phyloP scores from a whole-genome alignment of 306 rosid genomes.

The Dryas drummondii region DNA sequence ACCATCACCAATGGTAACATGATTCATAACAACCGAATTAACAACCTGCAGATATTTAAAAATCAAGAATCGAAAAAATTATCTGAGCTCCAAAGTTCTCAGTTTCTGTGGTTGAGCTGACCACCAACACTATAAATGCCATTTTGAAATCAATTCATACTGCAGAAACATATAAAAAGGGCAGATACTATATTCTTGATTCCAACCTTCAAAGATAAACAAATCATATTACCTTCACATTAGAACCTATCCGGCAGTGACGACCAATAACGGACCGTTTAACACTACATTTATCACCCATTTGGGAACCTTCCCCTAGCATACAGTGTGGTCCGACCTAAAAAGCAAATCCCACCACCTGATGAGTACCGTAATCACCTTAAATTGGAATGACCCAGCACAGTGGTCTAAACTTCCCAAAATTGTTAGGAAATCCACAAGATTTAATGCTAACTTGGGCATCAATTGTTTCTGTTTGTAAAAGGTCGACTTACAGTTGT shows the following conservation, averaged over 20 bases:
- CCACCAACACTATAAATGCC: background rate
- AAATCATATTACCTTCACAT: conserved; percentile 69
- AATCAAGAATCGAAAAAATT: background rate
- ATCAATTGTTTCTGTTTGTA: background rate
- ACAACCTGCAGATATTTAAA: conserved; percentile 51
- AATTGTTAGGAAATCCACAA: conserved; percentile 6
- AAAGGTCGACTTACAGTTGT: conserved; percentile 70
- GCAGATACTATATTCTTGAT: conserved; percentile 1
- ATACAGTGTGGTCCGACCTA: conserved; percentile 99
- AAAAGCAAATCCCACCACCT: conserved; percentile 23
- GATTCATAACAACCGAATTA: conserved; percentile 90
- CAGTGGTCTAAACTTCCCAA: conserved; percentile 24
- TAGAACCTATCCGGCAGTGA: conserved; percentile 98
- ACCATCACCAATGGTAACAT: conserved; percentile 82
- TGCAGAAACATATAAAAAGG: background rate
- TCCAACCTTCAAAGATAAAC: conserved; percentile 17
- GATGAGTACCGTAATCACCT: conserved; percentile 26
- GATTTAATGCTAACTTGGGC: background rate
- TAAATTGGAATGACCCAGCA: conserved; percentile 14
- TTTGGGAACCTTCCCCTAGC: conserved; percentile 97
- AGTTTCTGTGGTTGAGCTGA: background rate
- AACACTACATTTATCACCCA: conserved; percentile 98
- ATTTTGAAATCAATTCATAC: conserved; percentile 2
- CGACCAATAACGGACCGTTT: conserved; percentile 97
- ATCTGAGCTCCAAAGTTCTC: background rate